Evolutionary conservation across 176 grass and related monocot species (phyloP).

Genomic region (Otatea glauca): DNA sequence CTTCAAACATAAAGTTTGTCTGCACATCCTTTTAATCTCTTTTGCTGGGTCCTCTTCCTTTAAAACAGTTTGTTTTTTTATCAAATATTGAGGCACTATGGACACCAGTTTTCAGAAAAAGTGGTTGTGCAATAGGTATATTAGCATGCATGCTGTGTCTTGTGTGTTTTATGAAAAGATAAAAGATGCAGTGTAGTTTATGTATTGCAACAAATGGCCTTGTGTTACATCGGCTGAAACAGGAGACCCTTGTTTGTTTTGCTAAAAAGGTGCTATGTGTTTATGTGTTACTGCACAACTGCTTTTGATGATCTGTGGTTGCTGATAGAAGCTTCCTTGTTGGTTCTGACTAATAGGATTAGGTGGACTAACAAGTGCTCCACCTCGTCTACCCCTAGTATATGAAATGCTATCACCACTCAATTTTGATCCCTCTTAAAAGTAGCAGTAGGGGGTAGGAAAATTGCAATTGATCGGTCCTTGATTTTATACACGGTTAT

Average conservation of each 20-base stretch:
- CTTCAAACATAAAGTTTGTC: not conserved
- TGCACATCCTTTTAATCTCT: not conserved
- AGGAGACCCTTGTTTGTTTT: not conserved
- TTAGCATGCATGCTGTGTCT: not conserved
- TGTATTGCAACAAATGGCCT: constrained; percentile 1
- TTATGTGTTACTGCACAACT: not conserved
- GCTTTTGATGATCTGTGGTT: not conserved
- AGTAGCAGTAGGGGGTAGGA: not conserved
- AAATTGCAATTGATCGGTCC: not conserved
- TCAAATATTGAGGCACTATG: not conserved
- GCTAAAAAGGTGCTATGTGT: not conserved
- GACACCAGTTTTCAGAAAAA: not conserved
- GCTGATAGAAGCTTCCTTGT: not conserved
- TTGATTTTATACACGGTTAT: constrained; percentile 1
- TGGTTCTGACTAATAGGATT: not conserved
- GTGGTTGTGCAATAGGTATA: not conserved
- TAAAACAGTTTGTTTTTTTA: not conserved
- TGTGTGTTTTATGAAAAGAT: not conserved
- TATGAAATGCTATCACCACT: not conserved
- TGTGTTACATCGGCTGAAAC: not conserved
- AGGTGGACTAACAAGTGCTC: not conserved
- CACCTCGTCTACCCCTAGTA: not conserved
- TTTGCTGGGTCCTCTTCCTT: not conserved
- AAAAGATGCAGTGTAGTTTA: not conserved
- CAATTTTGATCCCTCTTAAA: not conserved